Base-by-base conservation (phyloP, 2,329 filamentous ascomycete genomes). In the Aschersonia sp. region DNA sequence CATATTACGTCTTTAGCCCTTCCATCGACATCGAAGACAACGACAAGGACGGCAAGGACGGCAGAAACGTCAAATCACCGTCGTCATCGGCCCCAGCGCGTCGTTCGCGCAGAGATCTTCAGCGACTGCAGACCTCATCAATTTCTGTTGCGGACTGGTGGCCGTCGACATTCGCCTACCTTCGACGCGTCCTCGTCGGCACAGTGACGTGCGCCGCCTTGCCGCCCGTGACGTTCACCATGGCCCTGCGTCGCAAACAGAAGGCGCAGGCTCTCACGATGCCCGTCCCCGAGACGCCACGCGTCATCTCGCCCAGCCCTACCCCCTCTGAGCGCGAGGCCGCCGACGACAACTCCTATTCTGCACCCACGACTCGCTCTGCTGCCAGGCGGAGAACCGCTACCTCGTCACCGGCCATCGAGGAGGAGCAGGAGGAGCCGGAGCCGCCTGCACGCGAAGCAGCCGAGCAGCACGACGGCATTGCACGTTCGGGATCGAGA, bases 301-400 rank as follows among this genome's bases (percentile, higher is more conserved):
- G 87, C 59, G 85, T 96, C 56, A 94, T 92, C 56, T 94, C 87
- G 10, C 88, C 89, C 41, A 92, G 87, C 48, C 88, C 89, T 41
- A 83, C 84, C 3, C 60, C 63, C 30, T 63, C 63, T 42, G 63
- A 65, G 48, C 56, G 51, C 32, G 61, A 60, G 14, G 50, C 49
- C 31, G 64, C 64, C 22, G 22, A 22, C 22, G 22, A 22, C 22
- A 22, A 22, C 2, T 22, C 22, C 39, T 77, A 94, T 64, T 79
- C 78, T 54, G 84, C 80, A 8, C 87, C 87, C 5, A 73, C 81
- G 51, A 94, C 87, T 52, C 79, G 87, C 57, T 90, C 87, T 35
- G 81, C 80, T 47, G 75, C 82, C 50, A 58, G 64, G 33, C 80
- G 75, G 57, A 41, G 29, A 10, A 70, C 72, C 44, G 66, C 77